A percentile compares a stretch with the other conserved stretches of the same genome.
These are phyloP conservation scores for Passiflora organensis DNA, from an alignment of 345 rosid genomes.

Conservation along the genomic window DNA sequence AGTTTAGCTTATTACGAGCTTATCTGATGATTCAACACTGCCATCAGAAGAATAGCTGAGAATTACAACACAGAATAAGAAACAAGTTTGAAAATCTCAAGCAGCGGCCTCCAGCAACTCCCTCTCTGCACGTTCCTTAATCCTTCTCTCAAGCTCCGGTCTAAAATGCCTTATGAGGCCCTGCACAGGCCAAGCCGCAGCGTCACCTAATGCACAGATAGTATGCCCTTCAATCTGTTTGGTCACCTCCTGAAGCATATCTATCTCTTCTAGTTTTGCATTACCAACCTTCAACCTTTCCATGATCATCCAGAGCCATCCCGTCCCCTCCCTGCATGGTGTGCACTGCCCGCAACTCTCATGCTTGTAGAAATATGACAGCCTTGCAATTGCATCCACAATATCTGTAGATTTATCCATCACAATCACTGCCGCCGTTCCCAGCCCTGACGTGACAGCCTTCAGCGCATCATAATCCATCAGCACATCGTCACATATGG, in stretches of 20 bases:
- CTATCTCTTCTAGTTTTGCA: constrained; percentile 95
- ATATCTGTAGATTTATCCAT: constrained; percentile 99
- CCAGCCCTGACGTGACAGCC: constrained; percentile 90
- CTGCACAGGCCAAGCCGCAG: constrained; percentile 99
- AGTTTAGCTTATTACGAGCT: too few relatives aligned
- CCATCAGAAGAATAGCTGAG: not conserved
- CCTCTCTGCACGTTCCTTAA: constrained; percentile 76
- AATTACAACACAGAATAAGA: constrained; percentile 7
- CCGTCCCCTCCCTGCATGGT: constrained; percentile 95
- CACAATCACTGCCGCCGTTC: constrained; percentile 95
- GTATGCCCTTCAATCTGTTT: constrained; percentile 99
- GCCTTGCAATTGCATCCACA: constrained; percentile 96
- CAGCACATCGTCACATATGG: constrained; percentile 80
- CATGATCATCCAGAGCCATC: constrained; percentile 99
- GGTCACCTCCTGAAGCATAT: constrained; percentile 97
- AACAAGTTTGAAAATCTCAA: constrained; percentile 36
- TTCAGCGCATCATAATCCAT: constrained; percentile 98
- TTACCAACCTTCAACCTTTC: constrained; percentile 93
- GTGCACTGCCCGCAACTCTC: constrained; percentile 99
- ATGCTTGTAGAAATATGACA: constrained; percentile 96
- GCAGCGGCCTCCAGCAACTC: constrained; percentile 93
- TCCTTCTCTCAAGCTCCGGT: constrained; percentile 98
- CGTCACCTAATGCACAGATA: constrained; percentile 98
- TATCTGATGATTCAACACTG: not conserved
- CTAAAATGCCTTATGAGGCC: constrained; percentile 95